phyloP scores from a whole-genome alignment of 2,329 filamentous ascomycete genomes.

The Colletotrichum shisoi region DNA sequence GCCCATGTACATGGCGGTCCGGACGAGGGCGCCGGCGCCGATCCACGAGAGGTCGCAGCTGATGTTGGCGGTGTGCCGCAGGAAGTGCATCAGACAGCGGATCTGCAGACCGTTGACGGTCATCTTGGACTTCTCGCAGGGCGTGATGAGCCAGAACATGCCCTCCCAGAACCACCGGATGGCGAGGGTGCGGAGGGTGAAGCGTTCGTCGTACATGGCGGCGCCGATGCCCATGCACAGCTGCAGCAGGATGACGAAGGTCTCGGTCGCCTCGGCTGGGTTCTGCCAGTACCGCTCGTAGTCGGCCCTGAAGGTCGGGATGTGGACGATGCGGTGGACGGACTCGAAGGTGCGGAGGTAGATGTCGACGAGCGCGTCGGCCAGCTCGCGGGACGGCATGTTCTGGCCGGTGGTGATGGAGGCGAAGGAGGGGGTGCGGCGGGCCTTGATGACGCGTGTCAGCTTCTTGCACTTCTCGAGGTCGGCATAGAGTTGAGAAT shows the following conservation, averaged over 20 bases:
- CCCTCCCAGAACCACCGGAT: slow-evolving; percentile 62
- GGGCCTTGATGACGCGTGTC: slow-evolving; percentile 53
- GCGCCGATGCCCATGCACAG: slow-evolving; percentile 62
- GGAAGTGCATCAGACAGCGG: slow-evolving; percentile 60
- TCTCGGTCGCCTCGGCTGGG: slow-evolving; percentile 49
- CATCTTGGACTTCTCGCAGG: slow-evolving; percentile 59
- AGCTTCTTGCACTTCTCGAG: slow-evolving; percentile 54
- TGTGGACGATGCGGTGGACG: slow-evolving; percentile 64
- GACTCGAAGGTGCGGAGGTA: slow-evolving; percentile 67
- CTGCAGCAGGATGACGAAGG: slow-evolving; percentile 62
- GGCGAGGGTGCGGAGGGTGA: slow-evolving; percentile 54
- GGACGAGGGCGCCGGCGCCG: slow-evolving; percentile 58
- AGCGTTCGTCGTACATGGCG: slow-evolving; percentile 56
- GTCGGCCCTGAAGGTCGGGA: slow-evolving; percentile 63
- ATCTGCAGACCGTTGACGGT: slow-evolving; percentile 60
- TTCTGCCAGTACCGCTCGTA: slow-evolving; percentile 61
- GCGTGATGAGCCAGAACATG: slow-evolving; percentile 58
- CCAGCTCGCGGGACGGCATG: slow-evolving; percentile 52
- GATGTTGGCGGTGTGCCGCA: slow-evolving; percentile 57
- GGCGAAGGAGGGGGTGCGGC: slow-evolving; percentile 48
- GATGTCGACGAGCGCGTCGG: slow-evolving; percentile 60
- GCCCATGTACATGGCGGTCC: slow-evolving; percentile 65
- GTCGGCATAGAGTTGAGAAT: slow-evolving; percentile 46
- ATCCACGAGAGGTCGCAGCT: slow-evolving; percentile 63
- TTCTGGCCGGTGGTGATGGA: slow-evolving; percentile 51